Conservation (phyloP, 208 protist genomes). For the Leishmania mexicana region DNA sequence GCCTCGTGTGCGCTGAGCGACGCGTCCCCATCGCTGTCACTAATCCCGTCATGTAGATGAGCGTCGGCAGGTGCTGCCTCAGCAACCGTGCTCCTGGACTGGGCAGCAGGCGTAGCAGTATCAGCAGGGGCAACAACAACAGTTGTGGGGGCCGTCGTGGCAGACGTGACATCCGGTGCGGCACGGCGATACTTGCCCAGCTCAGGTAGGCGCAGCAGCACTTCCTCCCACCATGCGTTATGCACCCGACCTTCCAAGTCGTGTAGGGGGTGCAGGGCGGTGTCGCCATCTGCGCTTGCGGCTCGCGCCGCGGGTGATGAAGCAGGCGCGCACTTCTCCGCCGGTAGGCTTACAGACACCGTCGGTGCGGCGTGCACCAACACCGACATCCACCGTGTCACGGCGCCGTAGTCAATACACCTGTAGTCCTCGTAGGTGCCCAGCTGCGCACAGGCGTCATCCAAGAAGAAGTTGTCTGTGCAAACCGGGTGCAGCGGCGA, state of each 20-base stretch:
- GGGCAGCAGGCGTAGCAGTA: background rate
- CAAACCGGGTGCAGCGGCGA: slow-evolving; percentile 58
- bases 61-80: background rate
- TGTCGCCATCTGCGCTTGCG: background rate
- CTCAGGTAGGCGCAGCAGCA: background rate
- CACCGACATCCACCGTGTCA: slow-evolving; percentile 23
- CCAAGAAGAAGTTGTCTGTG: slow-evolving; percentile 63
- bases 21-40: slow-evolving; percentile 13
- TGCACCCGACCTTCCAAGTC: background rate
- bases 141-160: background rate
- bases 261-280: background rate
- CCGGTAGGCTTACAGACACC: background rate
- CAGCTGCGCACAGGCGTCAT: slow-evolving; percentile 30
- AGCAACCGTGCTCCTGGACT: background rate
- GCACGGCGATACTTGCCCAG: background rate
- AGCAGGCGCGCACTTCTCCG: background rate
- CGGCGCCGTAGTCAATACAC: slow-evolving; percentile 32
- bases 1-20: slow-evolving; percentile 48
- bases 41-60: background rate
- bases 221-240: slow-evolving; percentile 8
- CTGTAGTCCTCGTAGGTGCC: slow-evolving; percentile 67
- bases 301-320: background rate
- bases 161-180: background rate
- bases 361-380: background rate
- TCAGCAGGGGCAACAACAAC: background rate